Conservation (phyloP, 768 basidiomycete genomes). For the Omphalotus guepiniiformis region DNA sequence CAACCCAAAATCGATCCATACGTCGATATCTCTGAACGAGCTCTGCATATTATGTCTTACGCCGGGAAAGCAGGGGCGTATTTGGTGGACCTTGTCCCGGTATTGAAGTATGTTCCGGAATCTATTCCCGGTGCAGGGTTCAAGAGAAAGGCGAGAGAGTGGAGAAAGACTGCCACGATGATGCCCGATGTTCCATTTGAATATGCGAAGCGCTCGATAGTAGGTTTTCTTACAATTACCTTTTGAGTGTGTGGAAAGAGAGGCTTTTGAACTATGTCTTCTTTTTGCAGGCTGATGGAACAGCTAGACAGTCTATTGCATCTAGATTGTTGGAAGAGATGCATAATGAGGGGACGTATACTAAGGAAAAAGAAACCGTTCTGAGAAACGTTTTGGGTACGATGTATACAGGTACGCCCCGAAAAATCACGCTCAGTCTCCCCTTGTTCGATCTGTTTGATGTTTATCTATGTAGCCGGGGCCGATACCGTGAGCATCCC, state of each 20-base stretch:
- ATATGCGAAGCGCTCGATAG: constrained; percentile 33
- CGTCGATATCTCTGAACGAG: constrained; percentile 14
- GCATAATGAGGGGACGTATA: constrained; percentile 1
- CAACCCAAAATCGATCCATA: constrained; percentile 10
- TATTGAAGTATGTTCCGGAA: constrained; percentile 26
- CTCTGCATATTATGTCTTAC: too few species aligned
- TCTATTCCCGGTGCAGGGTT: constrained; percentile 38
- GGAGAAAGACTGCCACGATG: constrained; percentile 21
- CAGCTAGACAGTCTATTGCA: constrained; percentile 5
- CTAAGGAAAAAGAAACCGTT: constrained; percentile 3
- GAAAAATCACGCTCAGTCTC: not conserved
- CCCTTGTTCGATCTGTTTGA: not conserved
- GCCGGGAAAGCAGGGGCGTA: too few species aligned
- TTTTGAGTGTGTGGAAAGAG: too few species aligned
- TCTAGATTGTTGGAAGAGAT: constrained; percentile 1
- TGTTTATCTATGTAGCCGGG: constrained; percentile 1
- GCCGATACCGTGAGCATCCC: constrained; percentile 9
- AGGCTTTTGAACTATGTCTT: too few species aligned
- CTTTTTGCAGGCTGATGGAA: constrained; percentile 7
- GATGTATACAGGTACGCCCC: constrained; percentile 6
- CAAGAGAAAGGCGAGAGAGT: constrained; percentile 29
- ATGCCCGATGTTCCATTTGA: constrained; percentile 27
- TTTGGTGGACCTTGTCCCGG: constrained; percentile 11
- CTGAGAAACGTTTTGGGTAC: not conserved
- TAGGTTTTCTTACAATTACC: too few species aligned